These are phyloP conservation scores for Neoscytalidium dimidiatum DNA, from an alignment of 2,329 filamentous ascomycete species.

Conservation along the genomic window DNA sequence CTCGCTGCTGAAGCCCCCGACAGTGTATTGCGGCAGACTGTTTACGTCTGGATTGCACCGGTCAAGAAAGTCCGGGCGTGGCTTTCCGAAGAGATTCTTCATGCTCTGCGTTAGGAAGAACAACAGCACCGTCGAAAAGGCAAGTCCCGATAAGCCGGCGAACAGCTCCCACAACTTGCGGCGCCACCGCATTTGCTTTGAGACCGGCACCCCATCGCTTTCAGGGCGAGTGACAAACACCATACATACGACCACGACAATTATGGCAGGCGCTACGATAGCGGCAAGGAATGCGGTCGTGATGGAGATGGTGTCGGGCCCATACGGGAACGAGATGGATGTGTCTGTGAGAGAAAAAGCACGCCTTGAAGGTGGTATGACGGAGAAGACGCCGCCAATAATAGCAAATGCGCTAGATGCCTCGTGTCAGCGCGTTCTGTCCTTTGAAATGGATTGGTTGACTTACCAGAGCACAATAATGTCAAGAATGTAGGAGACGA, in stretches of 20 bases:
- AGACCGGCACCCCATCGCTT: conserved; percentile 60
- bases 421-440: background rate
- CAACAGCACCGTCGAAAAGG: background rate
- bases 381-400: conserved; percentile 6
- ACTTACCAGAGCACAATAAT: conserved; percentile 68
- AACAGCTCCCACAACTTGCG: conserved; percentile 56
- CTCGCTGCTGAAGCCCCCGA: conserved; percentile 14
- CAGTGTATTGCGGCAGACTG: background rate
- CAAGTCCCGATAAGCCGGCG: background rate
- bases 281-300: background rate
- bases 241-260: conserved; percentile 70
- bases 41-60: conserved; percentile 7
- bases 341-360: conserved; percentile 10
- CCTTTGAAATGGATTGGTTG: background rate
- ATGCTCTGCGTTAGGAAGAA: conserved; percentile 14
- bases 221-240: conserved; percentile 71
- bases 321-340: conserved; percentile 15
- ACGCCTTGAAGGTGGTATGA: background rate
- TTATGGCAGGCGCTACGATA: conserved; percentile 22
- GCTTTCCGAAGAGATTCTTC: conserved; percentile 20
- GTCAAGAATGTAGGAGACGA: conserved; percentile 70
- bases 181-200: conserved; percentile 78
- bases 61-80: conserved; percentile 13
- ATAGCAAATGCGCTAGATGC: background rate
- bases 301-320: conserved; percentile 2